Evolutionary conservation across 305 asterid genomes (phyloP).

Genomic region (Ajuga reptans): DNA sequence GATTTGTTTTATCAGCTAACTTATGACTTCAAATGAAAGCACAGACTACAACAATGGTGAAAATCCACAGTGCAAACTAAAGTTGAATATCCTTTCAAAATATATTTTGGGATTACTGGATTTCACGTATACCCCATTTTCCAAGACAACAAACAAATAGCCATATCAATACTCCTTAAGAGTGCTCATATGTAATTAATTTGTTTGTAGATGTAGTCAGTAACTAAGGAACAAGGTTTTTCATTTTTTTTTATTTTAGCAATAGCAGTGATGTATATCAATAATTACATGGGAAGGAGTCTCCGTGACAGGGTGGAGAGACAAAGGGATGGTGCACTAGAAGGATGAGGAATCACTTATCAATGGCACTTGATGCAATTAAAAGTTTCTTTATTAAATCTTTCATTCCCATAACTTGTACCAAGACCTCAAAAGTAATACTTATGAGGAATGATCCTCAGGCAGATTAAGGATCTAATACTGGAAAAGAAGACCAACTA

Average conservation of each 20-base stretch:
- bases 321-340: neutral
- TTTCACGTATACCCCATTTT: neutral
- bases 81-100: neutral
- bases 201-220: neutral
- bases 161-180: neutral
- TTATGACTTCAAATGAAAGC: neutral
- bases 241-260: neutral
- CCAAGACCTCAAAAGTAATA: neutral
- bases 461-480: neutral
- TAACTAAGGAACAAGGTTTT: neutral
- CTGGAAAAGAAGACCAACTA: neutral
- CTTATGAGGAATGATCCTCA: neutral
- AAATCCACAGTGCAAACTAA: neutral
- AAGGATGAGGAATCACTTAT: neutral
- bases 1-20: neutral
- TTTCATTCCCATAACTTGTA: neutral
- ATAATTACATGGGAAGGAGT: neutral
- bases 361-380: neutral
- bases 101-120: neutral
- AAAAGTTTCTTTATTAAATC: neutral
- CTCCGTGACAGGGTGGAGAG: neutral
- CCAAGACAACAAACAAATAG: neutral
- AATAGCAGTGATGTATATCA: neutral
- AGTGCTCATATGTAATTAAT: neutral
- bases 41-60: neutral